phyloP scores from a whole-genome alignment of 2,329 filamentous ascomycete genomes.

The Teratosphaeria viscida region DNA sequence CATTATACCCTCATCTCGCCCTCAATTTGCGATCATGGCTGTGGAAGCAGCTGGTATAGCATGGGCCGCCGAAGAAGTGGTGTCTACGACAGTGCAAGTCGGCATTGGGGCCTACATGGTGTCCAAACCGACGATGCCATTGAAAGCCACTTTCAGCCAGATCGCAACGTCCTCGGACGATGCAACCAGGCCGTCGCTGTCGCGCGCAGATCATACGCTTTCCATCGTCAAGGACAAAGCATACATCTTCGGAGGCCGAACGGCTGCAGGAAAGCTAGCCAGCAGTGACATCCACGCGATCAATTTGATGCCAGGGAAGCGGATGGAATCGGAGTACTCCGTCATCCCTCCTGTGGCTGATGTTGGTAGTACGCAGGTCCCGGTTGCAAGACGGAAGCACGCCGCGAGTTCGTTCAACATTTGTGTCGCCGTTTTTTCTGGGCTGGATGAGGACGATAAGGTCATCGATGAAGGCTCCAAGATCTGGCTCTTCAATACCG shows the following conservation, averaged over 20 bases:
- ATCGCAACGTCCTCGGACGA: slow-evolving; percentile 30
- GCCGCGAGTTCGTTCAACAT: slow-evolving; percentile 31
- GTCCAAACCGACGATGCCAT: slow-evolving; percentile 32
- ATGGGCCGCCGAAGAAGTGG: slow-evolving; percentile 30
- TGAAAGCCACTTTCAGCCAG: slow-evolving; percentile 32
- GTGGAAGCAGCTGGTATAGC: slow-evolving; percentile 31
- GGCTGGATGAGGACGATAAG: slow-evolving; percentile 22
- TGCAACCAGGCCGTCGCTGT: slow-evolving; percentile 22
- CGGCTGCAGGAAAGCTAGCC: slow-evolving; percentile 25
- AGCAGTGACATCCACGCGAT: slow-evolving; percentile 35
- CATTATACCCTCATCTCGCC: background rate
- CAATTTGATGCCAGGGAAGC: slow-evolving; percentile 23
- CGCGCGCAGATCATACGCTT: slow-evolving; percentile 29
- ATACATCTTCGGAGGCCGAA: slow-evolving; percentile 36
- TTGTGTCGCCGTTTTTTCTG: slow-evolving; percentile 32
- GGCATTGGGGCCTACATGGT: slow-evolving; percentile 32
- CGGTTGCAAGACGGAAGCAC: slow-evolving; percentile 27
- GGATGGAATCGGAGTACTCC: slow-evolving; percentile 29
- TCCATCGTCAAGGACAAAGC: slow-evolving; percentile 33
- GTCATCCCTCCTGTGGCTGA: slow-evolving; percentile 32
- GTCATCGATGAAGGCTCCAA: slow-evolving; percentile 27
- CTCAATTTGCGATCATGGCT: slow-evolving; percentile 14
- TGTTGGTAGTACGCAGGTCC: slow-evolving; percentile 22
- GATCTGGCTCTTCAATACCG: slow-evolving; percentile 33
- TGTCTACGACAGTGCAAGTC: slow-evolving; percentile 29